A percentile compares a stretch with the other conserved stretches of the same genome.
phyloP scores from a whole-genome alignment of 108 stramenopile species.

The Pseudonitzschia pungens region DNA sequence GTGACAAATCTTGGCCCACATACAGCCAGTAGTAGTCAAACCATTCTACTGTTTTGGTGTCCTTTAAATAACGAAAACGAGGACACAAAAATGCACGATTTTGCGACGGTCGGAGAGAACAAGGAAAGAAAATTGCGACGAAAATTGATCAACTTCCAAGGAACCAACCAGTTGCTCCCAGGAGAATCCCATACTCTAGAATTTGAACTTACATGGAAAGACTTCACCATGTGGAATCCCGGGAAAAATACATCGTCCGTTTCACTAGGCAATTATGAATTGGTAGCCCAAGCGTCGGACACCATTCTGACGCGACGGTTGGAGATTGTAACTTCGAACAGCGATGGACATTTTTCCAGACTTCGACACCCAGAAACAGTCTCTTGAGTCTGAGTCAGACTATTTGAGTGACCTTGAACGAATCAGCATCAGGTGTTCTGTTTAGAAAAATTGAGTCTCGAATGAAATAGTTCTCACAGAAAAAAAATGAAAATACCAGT shows the following conservation, averaged over 20 bases:
- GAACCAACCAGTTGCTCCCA: slow-evolving; percentile 8
- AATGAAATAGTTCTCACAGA: background rate
- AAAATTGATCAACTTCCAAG: slow-evolving; percentile 30
- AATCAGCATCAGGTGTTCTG: no score
- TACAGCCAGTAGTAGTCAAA: slow-evolving; percentile 28
- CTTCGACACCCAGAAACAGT: background rate
- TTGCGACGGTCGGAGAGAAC: background rate
- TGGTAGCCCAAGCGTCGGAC: slow-evolving; percentile 1
- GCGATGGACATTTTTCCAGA: background rate
- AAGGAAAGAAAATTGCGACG: slow-evolving; percentile 7
- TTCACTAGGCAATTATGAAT: slow-evolving; percentile 10
- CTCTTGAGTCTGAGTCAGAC: background rate
- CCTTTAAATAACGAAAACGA: background rate
- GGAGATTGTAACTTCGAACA: slow-evolving; percentile 3
- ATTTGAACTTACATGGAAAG: slow-evolving; percentile 10
- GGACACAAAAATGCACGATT: background rate
- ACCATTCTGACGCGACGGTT: background rate
- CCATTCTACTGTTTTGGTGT: slow-evolving; percentile 43
- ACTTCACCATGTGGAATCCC: slow-evolving; percentile 25
- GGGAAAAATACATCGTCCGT: background rate
- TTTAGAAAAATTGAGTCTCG: background rate
- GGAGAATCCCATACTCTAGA: slow-evolving; percentile 21
- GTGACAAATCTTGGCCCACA: slow-evolving; percentile 38
- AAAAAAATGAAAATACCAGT: background rate
- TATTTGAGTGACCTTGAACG: no score